Evolutionary conservation across 495 filamentous ascomycete genomes (phyloP).

Genomic region (Tuber magnatum): DNA sequence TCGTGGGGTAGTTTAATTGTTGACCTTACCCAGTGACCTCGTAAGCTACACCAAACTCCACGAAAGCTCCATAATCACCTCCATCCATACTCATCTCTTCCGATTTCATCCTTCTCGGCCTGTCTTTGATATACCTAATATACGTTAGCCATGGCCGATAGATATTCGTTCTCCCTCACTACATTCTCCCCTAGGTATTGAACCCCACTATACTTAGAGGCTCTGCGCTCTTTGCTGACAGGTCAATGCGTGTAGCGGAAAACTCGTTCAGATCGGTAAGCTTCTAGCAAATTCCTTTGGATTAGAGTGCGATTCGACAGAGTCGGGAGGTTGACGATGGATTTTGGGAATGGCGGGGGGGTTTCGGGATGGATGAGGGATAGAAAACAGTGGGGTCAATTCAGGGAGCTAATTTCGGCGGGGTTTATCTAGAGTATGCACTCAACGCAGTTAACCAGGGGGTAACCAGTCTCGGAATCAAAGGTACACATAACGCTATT

Average conservation of each 20-base stretch:
- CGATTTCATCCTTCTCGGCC: constrained; percentile 24
- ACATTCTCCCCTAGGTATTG: constrained; percentile 97
- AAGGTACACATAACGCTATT: constrained; percentile 54
- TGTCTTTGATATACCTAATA: constrained; percentile 27
- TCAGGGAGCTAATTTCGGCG: constrained; percentile 35
- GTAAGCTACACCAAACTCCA: constrained; percentile 17
- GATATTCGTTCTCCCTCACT: constrained; percentile 98
- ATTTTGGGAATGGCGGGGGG: not conserved
- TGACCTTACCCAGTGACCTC: not conserved
- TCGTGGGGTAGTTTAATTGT: not conserved
- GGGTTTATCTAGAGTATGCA: constrained; percentile 72
- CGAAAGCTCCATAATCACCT: constrained; percentile 31
- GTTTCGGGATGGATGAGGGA: constrained; percentile 8
- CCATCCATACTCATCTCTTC: constrained; percentile 24
- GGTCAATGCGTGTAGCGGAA: constrained; percentile 26
- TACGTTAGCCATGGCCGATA: constrained; percentile 70
- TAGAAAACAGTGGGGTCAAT: constrained; percentile 8
- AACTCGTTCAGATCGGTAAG: constrained; percentile 54
- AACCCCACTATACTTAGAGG: constrained; percentile 14
- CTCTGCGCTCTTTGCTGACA: constrained; percentile 23
- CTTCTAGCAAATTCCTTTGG: constrained; percentile 13
- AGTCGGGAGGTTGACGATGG: not conserved
- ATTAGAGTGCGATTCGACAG: not conserved
- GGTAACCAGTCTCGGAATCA: constrained; percentile 95
- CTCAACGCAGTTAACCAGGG: constrained; percentile 98